Evolutionary conservation across 306 rosid species (phyloP), one percentile per base, ranked within the genome.

Genomic region (Prunus mume): DNA sequence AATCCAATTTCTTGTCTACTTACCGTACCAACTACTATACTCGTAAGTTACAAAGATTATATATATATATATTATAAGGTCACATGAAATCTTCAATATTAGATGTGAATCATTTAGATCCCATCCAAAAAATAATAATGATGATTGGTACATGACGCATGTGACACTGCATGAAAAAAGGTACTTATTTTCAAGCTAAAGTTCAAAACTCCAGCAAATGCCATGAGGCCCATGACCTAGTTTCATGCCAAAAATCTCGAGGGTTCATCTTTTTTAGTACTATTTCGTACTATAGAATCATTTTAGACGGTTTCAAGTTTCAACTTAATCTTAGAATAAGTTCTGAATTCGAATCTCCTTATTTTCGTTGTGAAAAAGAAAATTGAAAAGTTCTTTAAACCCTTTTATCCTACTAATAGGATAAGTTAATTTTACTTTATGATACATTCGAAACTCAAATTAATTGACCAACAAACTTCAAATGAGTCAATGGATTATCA

Each of bases 361-460:
- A 6, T 7, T 38, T 38, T 38, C 0, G 0, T 38, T 38, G 2
- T 38, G 8, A 34, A 34, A 34, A 34, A 6, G 43, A 38, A 6
- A 38, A 38, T 0, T 0, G 2, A 38, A 38, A 7, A 38, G 0
- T 38, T 2, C 9, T 2, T 0, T 38, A 7, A 6, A 38, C 9
- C 9, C 9, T 38, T 34, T 38, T 38, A 38, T 38, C 9, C 9
- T 1, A 38, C 2, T 38, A 38, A 6, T 38, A 38, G 0, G 0
- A 1, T 38, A 38, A 6, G 9, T 38, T 38, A 0, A 38, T 6
- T 38, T 38, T 38, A 38, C 43, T 1, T 32, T 0, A 32, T 32
- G 34, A 32, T 47, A 3, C 19, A 49, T 12, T 27, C 3, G 34
- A 61, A 61, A 27, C 9, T 27, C 17, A 17, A 5, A 63, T 18